phyloP scores from a whole-genome alignment of 2,329 filamentous ascomycete genomes.

The Phyllosticta ampelicida region DNA sequence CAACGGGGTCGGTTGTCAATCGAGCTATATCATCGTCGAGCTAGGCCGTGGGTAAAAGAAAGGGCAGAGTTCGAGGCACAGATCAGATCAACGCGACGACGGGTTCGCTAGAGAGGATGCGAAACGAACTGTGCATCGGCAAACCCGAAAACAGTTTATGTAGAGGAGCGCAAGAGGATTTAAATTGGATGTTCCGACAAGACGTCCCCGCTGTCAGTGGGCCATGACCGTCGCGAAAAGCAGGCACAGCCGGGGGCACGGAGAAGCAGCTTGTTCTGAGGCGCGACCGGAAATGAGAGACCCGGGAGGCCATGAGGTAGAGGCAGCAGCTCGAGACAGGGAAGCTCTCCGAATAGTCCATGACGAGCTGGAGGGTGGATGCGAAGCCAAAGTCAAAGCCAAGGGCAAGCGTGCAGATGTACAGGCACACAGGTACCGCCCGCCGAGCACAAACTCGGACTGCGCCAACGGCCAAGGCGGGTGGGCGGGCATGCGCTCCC shows the following conservation, averaged over 20 bases:
- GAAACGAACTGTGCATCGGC: background rate
- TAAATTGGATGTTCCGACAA: background rate
- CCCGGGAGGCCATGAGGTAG: background rate
- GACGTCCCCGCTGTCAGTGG: background rate
- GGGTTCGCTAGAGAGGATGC: background rate
- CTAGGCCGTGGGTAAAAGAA: background rate
- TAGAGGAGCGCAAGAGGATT: background rate
- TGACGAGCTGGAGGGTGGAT: background rate
- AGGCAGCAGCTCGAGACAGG: background rate
- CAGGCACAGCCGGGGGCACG: background rate
- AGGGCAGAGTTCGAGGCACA: background rate
- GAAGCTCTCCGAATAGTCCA: background rate
- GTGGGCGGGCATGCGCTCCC: background rate
- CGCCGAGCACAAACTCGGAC: background rate
- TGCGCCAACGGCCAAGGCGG: background rate
- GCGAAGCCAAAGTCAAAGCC: background rate
- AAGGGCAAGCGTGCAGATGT: background rate
- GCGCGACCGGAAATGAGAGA: background rate
- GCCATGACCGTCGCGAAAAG: background rate
- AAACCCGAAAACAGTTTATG: background rate
- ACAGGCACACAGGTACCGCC: background rate
- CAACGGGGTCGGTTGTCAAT: background rate
- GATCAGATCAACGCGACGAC: background rate
- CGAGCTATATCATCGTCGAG: background rate
- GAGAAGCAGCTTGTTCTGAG: background rate